Evolutionary conservation across 768 basidiomycete genomes (phyloP).

Genomic region (Pleurotus giganteus): DNA sequence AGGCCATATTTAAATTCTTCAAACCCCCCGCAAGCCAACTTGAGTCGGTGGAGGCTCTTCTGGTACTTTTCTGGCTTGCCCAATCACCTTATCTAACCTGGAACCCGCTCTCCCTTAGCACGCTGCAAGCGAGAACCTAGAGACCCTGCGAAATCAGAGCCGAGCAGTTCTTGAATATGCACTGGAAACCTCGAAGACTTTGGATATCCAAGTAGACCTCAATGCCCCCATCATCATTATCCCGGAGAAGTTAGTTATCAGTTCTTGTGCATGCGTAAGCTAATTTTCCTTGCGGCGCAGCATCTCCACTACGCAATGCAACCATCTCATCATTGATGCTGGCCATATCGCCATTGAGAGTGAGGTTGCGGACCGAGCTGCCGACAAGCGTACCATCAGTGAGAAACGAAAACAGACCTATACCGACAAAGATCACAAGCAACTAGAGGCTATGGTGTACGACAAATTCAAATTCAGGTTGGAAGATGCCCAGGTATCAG

Average conservation of each 20-base stretch:
- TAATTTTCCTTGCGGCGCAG: constrained; percentile 35
- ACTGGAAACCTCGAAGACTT: constrained; percentile 88
- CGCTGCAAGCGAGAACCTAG: constrained; percentile 90
- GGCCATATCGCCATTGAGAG: constrained; percentile 95
- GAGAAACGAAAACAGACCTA: constrained; percentile 84
- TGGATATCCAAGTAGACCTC: constrained; percentile 95
- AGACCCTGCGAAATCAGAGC: constrained; percentile 91
- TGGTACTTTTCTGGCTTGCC: constrained; percentile 36
- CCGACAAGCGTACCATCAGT: constrained; percentile 66
- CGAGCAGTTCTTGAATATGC: constrained; percentile 93
- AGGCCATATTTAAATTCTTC: constrained; percentile 89
- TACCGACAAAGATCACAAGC: constrained; percentile 80
- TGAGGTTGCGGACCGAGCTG: constrained; percentile 81
- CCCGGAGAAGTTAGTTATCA: constrained; percentile 75
- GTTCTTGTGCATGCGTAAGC: neutral
- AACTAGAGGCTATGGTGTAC: constrained; percentile 92
- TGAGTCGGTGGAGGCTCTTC: constrained; percentile 90
- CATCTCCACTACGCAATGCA: constrained; percentile 73
- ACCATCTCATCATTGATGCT: constrained; percentile 89
- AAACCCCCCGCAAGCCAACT: constrained; percentile 92
- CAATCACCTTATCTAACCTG: neutral
- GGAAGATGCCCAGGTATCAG: constrained; percentile 81
- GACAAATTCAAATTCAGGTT: constrained; percentile 84
- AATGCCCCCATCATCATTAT: constrained; percentile 97
- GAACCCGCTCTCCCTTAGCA: constrained; percentile 43